Evolutionary conservation across 352 stramenopile genomes (phyloP).

Genomic region (Pythium grandisporangium): DNA sequence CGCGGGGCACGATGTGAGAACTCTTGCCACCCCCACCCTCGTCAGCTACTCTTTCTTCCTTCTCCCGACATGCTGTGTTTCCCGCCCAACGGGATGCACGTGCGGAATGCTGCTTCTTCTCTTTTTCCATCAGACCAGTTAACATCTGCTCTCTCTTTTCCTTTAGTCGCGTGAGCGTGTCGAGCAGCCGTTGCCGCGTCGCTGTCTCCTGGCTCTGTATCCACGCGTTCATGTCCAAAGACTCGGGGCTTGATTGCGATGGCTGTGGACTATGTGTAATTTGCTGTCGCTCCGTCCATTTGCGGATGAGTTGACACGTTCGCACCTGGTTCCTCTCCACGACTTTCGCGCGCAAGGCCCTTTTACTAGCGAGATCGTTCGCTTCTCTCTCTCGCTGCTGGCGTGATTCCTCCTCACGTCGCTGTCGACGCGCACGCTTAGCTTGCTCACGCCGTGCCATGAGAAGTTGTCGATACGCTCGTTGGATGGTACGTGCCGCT

Average conservation of each 20-base stretch:
- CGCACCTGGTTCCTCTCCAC: conserved; percentile 29
- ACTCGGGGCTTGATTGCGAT: too few species aligned
- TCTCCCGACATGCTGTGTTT: too few species aligned
- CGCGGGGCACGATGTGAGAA: too few species aligned
- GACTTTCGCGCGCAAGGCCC: conserved; percentile 21
- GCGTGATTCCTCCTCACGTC: conserved; percentile 7
- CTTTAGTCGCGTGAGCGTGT: not conserved
- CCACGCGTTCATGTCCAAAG: conserved; percentile 6
- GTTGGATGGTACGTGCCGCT: conserved; percentile 24
- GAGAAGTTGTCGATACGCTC: conserved; percentile 14
- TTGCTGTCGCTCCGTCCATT: too few species aligned
- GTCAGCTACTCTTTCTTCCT: too few species aligned
- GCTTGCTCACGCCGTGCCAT: too few species aligned
- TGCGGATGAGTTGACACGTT: conserved; percentile 11
- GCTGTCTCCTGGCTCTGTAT: not conserved
- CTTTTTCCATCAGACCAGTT: not conserved
- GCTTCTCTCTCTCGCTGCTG: conserved; percentile 13
- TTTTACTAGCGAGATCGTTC: conserved; percentile 19
- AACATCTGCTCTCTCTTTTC: not conserved
- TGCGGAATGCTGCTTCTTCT: not conserved
- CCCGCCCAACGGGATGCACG: too few species aligned
- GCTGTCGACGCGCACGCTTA: too few species aligned
- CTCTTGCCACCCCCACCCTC: too few species aligned
- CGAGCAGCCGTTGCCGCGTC: not conserved
- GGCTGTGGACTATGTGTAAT: too few species aligned